These are phyloP conservation scores for Knufia fluminis DNA, from an alignment of 2,329 filamentous ascomycete species.

Conservation along the genomic window DNA sequence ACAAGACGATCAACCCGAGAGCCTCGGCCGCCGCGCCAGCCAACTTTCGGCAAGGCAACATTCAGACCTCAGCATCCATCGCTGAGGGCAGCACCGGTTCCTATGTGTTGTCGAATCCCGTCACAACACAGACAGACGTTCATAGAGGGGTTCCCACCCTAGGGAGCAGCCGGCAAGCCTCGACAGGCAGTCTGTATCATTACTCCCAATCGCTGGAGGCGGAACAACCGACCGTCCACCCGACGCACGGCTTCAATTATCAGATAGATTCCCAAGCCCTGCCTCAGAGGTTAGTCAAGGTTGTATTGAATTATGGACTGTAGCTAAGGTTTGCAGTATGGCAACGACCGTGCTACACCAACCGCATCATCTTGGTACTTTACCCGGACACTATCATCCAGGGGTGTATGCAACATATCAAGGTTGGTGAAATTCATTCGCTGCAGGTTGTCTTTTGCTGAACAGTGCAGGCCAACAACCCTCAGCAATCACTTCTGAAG, in stretches of 20 bases:
- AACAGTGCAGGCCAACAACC: neutral
- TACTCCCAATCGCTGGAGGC: neutral
- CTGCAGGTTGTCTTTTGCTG: neutral
- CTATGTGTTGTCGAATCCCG: neutral
- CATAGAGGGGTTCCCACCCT: neutral
- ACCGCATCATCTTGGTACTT: neutral
- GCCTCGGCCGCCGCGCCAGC: conserved; percentile 7
- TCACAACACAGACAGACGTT: neutral
- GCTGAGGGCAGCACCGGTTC: neutral
- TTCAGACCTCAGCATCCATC: neutral
- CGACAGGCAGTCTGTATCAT: neutral
- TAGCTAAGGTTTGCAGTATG: conserved; percentile 6
- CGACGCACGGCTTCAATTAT: neutral
- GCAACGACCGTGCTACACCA: conserved; percentile 4
- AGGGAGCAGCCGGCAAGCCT: neutral
- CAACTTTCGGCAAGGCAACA: neutral
- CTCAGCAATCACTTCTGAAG: neutral
- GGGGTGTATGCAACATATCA: conserved; percentile 2
- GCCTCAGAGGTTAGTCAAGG: neutral
- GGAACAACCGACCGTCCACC: neutral
- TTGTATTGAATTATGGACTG: neutral
- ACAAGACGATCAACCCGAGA: conserved; percentile 2
- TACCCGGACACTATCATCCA: neutral
- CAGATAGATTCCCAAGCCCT: neutral
- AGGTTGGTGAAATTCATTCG: neutral